Conservation (phyloP, 2,329 filamentous ascomycete genomes). For the Trichophyton rubrum region DNA sequence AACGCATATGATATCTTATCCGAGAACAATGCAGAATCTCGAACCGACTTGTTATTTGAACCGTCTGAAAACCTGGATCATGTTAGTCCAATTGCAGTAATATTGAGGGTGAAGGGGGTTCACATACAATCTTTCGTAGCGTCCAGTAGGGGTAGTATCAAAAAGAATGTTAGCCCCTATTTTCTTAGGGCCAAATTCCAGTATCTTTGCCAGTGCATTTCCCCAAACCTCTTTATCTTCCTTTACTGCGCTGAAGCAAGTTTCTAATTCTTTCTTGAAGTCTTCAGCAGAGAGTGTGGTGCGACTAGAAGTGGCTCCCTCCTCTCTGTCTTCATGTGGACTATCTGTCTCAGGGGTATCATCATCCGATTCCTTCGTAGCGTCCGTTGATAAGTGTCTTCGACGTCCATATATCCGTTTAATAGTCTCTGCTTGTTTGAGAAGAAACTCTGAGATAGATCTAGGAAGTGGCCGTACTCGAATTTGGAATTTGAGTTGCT, state of each 20-base stretch:
- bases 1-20: slow-evolving; percentile 92
- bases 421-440: slow-evolving; percentile 66
- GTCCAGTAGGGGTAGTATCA: slow-evolving; percentile 60
- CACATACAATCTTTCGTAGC: slow-evolving; percentile 52
- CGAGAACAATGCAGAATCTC: slow-evolving; percentile 52
- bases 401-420: slow-evolving; percentile 66
- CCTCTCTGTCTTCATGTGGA: slow-evolving; percentile 33
- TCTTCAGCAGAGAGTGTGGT: slow-evolving; percentile 58
- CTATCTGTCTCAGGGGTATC: slow-evolving; percentile 7
- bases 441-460: slow-evolving; percentile 70
- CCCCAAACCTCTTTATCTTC: slow-evolving; percentile 66
- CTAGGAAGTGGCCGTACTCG: slow-evolving; percentile 66
- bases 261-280: slow-evolving; percentile 59
- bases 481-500: slow-evolving; percentile 67
- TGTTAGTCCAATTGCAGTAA: background rate
- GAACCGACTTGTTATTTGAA: slow-evolving; percentile 14
- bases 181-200: slow-evolving; percentile 77
- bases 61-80: slow-evolving; percentile 5
- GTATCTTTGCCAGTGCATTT: slow-evolving; percentile 63
- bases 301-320: slow-evolving; percentile 47
- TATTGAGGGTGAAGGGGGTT: background rate
- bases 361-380: slow-evolving; percentile 19
- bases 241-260: slow-evolving; percentile 55
- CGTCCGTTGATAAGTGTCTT: slow-evolving; percentile 37
- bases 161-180: slow-evolving; percentile 82